A percentile compares a stretch with the other conserved stretches of the same genome.
Conservation (phyloP, 2,329 filamentous ascomycete genomes). For the Volutella citrinella region DNA sequence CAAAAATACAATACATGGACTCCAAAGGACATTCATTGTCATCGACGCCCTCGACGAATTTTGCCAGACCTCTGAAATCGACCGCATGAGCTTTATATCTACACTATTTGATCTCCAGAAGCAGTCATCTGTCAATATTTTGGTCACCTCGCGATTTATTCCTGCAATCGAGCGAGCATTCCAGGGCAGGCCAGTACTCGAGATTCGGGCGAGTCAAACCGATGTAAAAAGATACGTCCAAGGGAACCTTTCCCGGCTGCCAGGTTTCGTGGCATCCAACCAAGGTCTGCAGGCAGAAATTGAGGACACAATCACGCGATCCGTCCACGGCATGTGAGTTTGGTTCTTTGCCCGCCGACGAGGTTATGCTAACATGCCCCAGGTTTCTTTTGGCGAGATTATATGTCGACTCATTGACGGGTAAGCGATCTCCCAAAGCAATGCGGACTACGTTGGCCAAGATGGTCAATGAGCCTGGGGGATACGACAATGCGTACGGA, state of each 20-base stretch:
- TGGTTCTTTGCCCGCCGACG: no score
- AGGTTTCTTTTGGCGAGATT: no score
- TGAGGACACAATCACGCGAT: neutral
- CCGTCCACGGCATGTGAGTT: constrained; percentile 7
- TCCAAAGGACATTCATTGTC: neutral
- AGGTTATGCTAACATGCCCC: neutral
- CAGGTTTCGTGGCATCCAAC: neutral
- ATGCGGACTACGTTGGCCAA: no score
- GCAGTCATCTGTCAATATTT: neutral
- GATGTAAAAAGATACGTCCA: constrained; percentile 4
- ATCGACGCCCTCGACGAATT: constrained; percentile 6
- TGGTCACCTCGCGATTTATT: constrained; percentile 1
- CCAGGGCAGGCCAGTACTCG: neutral
- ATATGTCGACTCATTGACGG: no score
- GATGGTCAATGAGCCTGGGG: no score
- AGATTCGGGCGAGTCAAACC: neutral
- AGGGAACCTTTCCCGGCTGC: neutral
- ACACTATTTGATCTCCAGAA: neutral
- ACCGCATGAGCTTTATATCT: neutral
- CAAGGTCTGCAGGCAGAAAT: constrained; percentile 7
- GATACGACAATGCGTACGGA: no score
- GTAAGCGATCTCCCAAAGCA: no score
- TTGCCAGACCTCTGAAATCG: neutral
- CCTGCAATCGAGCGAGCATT: neutral
- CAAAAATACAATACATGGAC: neutral